Evolutionary conservation across 1,139 yeast genomes (phyloP), one percentile per base, ranked within the genome.

Genomic region (Magnusiomyces fungicola): DNA sequence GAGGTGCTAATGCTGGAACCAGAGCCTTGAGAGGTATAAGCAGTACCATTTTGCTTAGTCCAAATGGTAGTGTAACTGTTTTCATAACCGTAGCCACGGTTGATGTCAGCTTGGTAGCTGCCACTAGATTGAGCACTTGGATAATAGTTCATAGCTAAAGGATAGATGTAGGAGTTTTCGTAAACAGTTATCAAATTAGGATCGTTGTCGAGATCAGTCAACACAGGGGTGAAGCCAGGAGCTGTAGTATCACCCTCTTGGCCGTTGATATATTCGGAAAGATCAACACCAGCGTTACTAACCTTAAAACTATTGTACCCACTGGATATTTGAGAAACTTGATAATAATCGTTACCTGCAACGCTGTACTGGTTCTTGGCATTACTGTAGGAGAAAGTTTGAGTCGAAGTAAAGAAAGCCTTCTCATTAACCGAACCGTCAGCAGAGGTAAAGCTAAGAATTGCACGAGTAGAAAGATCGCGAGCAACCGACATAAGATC

Each of bases 11-110:
- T 43, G 19, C 45, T 22, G 18, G 40, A 33, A 2, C 47, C 49
- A 30, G 36, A 10, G 9, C 18, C 19, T 21, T 22, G 39, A 16
- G 41, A 23, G 9, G 49, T 40, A 38, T 12, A 30, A 14, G 42
- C 45, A 32, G 53, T 44, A 7, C 46, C 37, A 33, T 51, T 51
- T 44, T 51, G 53, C 24, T 47, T 45, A n/a, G 53, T 51, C 53
- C 53, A 51, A 14, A 51, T 40, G 23, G 42, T 45, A 14, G 27
- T n/a, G 6, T 37, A 32, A 24, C 41, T 42, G 29, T 48, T 50
- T 4, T 48, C 51, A 22, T 44, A 51, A 22, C 43, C 45, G 32
- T 44, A 51, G 10, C 51, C 53, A 12, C 46, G 33, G 45, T 40
- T 43, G 30, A 51, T 40, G 19, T 51, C 51, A 10, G 42, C 38